Conservation (phyloP, 495 filamentous ascomycete genomes). For the Rostrohypoxylon terebratum region DNA sequence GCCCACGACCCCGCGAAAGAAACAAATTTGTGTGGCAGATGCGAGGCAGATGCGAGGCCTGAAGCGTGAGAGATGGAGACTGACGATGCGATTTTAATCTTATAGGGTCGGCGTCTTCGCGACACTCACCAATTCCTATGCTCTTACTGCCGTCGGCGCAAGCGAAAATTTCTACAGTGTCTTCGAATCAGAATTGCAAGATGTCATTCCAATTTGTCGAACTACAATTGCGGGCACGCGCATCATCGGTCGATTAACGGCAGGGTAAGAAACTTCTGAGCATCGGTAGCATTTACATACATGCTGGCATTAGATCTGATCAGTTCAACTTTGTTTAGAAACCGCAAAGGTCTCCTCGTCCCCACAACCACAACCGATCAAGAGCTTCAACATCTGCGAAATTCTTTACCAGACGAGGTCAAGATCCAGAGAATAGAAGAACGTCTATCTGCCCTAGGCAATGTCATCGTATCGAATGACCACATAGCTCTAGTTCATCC, state of each 20-base stretch:
- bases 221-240: slow-evolving; percentile 97
- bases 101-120: slow-evolving; percentile 93
- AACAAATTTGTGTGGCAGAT: slow-evolving; percentile 34
- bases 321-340: slow-evolving; percentile 63
- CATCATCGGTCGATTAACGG: slow-evolving; percentile 94
- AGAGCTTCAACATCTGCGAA: slow-evolving; percentile 95
- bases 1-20: slow-evolving; percentile 44
- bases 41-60: background rate
- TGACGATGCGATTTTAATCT: slow-evolving; percentile 43
- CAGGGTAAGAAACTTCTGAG: slow-evolving; percentile 72
- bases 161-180: slow-evolving; percentile 98
- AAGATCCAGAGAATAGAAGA: slow-evolving; percentile 97
- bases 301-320: slow-evolving; percentile 19
- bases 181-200: slow-evolving; percentile 97
- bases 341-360: slow-evolving; percentile 95
- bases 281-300: background rate
- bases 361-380: slow-evolving; percentile 97
- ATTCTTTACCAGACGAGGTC: slow-evolving; percentile 88
- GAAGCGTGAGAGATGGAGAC: slow-evolving; percentile 1
- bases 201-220: slow-evolving; percentile 97
- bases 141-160: slow-evolving; percentile 89
- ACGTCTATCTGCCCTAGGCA: slow-evolving; percentile 92
- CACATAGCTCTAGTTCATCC: slow-evolving; percentile 96
- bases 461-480: slow-evolving; percentile 96
- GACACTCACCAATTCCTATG: slow-evolving; percentile 95